phyloP scores from a whole-genome alignment of 352 stramenopile species.

The Globisporangium barbulae region DNA sequence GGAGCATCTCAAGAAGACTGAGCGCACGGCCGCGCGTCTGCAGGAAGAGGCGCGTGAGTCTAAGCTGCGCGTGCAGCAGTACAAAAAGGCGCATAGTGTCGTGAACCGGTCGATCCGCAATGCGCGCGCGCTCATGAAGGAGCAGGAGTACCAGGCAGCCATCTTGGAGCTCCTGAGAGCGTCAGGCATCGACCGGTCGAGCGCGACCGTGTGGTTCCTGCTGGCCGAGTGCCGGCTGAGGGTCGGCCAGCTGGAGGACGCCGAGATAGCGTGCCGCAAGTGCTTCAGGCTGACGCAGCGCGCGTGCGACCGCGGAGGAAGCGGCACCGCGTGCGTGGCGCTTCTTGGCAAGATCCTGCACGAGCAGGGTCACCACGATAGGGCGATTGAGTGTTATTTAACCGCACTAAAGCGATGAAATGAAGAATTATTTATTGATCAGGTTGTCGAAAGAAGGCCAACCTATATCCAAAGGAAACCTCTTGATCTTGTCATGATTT shows the following conservation, averaged over 20 bases:
- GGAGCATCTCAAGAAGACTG: conserved; percentile 32
- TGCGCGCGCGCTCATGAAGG: conserved; percentile 33
- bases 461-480: too few relatives aligned
- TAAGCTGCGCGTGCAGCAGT: conserved; percentile 37
- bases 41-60: conserved; percentile 33
- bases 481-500: too few relatives aligned
- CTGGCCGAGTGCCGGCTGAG: conserved; percentile 51
- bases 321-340: conserved; percentile 28
- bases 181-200: conserved; percentile 42
- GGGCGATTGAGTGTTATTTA: conserved; percentile 67
- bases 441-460: background rate
- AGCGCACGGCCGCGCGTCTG: conserved; percentile 27
- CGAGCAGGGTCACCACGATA: conserved; percentile 40
- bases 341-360: conserved; percentile 55
- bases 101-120: conserved; percentile 42
- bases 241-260: conserved; percentile 40
- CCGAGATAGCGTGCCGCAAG: conserved; percentile 52
- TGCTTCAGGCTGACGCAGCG: conserved; percentile 38
- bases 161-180: conserved; percentile 57
- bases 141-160: conserved; percentile 57
- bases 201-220: conserved; percentile 49
- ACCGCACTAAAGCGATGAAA: conserved; percentile 41
- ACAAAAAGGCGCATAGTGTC: conserved; percentile 40
- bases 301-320: conserved; percentile 10
- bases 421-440: conserved; percentile 17